These are phyloP conservation scores for Akanthomyces uredinophilus DNA, from an alignment of 2,329 filamentous ascomycete genomes.

Conservation along the genomic window DNA sequence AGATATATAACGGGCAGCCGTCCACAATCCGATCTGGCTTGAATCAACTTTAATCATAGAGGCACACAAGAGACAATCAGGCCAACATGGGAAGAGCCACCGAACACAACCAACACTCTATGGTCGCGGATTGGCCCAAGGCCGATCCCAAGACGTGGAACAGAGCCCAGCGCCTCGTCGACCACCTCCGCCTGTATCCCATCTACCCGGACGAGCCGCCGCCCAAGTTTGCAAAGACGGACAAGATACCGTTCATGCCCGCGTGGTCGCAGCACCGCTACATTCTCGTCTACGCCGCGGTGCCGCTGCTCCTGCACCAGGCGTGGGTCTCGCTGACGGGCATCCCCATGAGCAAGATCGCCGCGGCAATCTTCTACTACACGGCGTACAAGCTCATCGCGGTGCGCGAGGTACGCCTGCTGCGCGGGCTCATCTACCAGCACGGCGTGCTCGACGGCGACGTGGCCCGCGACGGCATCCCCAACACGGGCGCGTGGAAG, in stretches of 20 bases:
- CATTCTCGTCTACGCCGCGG: slow-evolving; percentile 26
- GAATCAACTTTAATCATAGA: not conserved
- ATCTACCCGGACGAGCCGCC: slow-evolving; percentile 15
- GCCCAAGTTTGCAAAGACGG: slow-evolving; percentile 28
- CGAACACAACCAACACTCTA: slow-evolving; percentile 18
- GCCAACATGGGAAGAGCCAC: slow-evolving; percentile 8
- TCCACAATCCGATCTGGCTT: not conserved
- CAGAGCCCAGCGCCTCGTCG: slow-evolving; percentile 16
- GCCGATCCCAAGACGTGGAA: slow-evolving; percentile 18
- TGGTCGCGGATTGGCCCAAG: slow-evolving; percentile 20
- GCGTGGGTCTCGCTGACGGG: slow-evolving; percentile 15
- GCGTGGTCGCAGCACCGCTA: slow-evolving; percentile 26
- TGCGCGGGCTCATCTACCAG: slow-evolving; percentile 27
- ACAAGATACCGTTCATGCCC: slow-evolving; percentile 27
- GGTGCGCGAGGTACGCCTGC: slow-evolving; percentile 24
- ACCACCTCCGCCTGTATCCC: slow-evolving; percentile 18
- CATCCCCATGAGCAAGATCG: slow-evolving; percentile 8
- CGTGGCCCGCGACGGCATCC: slow-evolving; percentile 30
- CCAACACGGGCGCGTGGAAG: slow-evolving; percentile 25
- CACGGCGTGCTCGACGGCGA: slow-evolving; percentile 25
- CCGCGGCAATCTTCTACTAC: slow-evolving; percentile 23
- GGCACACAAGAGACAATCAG: not conserved
- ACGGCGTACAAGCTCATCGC: slow-evolving; percentile 26
- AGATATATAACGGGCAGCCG: not conserved
- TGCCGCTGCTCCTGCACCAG: slow-evolving; percentile 23